Evolutionary conservation across 2,329 filamentous ascomycete species (phyloP).

Genomic region (Alternaria hordeiaustralica): DNA sequence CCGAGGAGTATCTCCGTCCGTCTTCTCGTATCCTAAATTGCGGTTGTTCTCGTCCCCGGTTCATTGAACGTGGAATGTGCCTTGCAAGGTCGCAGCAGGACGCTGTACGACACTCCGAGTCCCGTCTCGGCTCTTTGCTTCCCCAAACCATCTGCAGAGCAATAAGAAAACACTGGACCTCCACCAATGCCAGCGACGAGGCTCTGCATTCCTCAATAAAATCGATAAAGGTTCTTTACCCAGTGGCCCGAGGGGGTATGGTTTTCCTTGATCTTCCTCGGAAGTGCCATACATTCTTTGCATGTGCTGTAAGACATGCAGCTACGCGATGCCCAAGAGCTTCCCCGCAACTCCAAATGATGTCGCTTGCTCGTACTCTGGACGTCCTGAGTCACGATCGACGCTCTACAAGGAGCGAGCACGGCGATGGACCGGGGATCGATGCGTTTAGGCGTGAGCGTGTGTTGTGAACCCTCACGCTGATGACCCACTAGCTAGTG

Average conservation of each 20-base stretch:
- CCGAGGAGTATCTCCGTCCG: neutral
- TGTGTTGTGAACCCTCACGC: neutral
- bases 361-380: neutral
- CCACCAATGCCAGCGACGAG: neutral
- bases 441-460: neutral
- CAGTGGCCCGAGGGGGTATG: neutral
- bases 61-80: neutral
- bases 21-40: neutral
- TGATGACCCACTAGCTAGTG: neutral
- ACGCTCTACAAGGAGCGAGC: neutral
- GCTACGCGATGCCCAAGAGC: neutral
- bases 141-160: neutral
- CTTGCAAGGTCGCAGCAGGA: neutral
- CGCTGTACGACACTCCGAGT: neutral
- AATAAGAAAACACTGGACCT: neutral
- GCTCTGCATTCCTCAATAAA: neutral
- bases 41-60: neutral
- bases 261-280: neutral
- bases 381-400: neutral
- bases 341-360: neutral
- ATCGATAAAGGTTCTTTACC: neutral
- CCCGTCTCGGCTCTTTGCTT: neutral
- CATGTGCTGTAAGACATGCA: neutral
- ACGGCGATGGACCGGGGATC: neutral
- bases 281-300: neutral